Base-by-base conservation (phyloP, 2,329 filamentous ascomycete genomes). In the Dichotomopilus funicola region DNA sequence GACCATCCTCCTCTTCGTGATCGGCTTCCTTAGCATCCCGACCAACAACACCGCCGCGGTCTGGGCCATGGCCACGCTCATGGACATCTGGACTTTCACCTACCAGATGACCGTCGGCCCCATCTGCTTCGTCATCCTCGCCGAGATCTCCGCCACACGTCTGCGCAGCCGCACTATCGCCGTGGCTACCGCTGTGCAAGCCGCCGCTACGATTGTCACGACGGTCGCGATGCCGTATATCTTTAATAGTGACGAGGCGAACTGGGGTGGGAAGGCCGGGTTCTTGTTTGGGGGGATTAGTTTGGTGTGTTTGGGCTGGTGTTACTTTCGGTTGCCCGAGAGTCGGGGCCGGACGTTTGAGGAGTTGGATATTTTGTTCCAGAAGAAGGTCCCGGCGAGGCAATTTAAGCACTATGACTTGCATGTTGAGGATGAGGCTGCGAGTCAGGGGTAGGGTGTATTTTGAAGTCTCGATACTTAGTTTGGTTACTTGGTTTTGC, bases 341-440 rank as follows among this genome's bases (percentile, higher is more conserved):
- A 66, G 64, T 11, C 65, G 60, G 51, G 66, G 65, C 0, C 52
- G 65, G 46, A 67, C 66, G 12, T 68, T 63, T 34, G 65, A 68
- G 60, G 53, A 67, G 55, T 43, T 67, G 36, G 65, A 67, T 51
- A 56, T 66, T 8, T n/a, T 67, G 56, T 81, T 78, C 55, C 82
- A 86, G 53, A 88, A 72, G 64, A 88, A 79, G 61, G 79, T 83
- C 27, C 85, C 87, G 65, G 88, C 86, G 40, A 89, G 75, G 11
- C 81, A 83, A 79, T 42, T 42, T n/a, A 42, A 42, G 40, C 12
- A 42, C 10, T 42, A 10, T 12, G 40, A 42, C 6, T 13, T 42
- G 5, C 40, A n/a, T 13, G 40, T 11, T 5, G 40, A 42, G 11
- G 13, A 12, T 9, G 37, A 40, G 37, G 12, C 4, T 40, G 8